Conservation (phyloP, 768 basidiomycete species). For the Leucocoprinus leucothites region DNA sequence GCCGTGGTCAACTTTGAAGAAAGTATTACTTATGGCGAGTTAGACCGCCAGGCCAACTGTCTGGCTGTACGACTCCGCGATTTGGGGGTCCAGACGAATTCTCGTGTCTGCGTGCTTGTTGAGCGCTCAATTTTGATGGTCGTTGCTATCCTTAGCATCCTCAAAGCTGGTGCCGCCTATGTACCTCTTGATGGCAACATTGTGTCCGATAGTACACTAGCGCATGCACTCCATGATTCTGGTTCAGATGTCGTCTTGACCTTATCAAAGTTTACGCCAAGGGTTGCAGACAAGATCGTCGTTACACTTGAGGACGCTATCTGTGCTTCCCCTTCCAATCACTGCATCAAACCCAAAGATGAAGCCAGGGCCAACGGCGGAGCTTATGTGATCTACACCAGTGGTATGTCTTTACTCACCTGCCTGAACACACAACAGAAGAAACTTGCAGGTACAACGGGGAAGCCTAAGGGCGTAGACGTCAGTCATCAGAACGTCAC, state of each 20-base stretch:
- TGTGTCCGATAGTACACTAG: constrained; percentile 51
- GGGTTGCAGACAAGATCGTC: constrained; percentile 28
- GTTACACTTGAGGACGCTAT: constrained; percentile 31
- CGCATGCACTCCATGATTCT: constrained; percentile 49
- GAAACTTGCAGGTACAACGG: constrained; percentile 43
- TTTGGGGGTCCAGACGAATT: constrained; percentile 41
- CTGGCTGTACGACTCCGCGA: constrained; percentile 42
- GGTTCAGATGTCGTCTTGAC: constrained; percentile 38
- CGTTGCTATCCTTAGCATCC: constrained; percentile 48
- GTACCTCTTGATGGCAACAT: constrained; percentile 57
- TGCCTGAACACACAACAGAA: constrained; percentile 1
- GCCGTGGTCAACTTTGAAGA: constrained; percentile 49
- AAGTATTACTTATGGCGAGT: constrained; percentile 46
- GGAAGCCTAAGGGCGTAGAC: constrained; percentile 57
- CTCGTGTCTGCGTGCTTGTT: constrained; percentile 52
- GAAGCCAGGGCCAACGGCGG: constrained; percentile 37
- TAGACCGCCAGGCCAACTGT: constrained; percentile 45
- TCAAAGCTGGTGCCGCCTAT: constrained; percentile 59
- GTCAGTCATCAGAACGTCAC: constrained; percentile 59
- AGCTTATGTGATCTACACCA: constrained; percentile 61
- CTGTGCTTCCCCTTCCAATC: constrained; percentile 20
- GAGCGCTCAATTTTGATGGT: constrained; percentile 53
- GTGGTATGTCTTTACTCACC: constrained; percentile 35
- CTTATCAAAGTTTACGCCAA: constrained; percentile 37
- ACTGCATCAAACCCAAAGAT: constrained; percentile 36